Evolutionary conservation across 2,329 filamentous ascomycete genomes (phyloP).

Genomic region (Pestalotiopsis sp.): DNA sequence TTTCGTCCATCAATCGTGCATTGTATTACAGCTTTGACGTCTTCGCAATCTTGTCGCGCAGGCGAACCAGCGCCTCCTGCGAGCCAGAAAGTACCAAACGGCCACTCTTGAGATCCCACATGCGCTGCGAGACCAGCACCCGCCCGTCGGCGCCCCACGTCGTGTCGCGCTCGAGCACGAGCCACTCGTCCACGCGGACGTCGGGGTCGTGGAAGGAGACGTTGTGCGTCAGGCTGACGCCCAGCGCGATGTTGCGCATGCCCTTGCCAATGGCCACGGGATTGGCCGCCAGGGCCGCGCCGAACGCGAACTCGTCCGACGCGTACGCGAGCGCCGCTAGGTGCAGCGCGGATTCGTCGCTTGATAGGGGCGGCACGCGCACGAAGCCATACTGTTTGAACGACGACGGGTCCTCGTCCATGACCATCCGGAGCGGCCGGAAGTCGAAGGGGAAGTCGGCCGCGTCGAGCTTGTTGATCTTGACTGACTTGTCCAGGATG

Average conservation of each 20-base stretch:
- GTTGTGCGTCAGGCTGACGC: constrained; percentile 16
- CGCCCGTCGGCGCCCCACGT: constrained; percentile 16
- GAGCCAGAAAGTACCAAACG: constrained; percentile 10
- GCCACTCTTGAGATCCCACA: constrained; percentile 8
- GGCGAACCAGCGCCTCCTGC: constrained; percentile 15
- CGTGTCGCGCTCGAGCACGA: constrained; percentile 15
- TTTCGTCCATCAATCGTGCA: no score
- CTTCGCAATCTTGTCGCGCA: neutral
- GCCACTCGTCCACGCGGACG: constrained; percentile 12
- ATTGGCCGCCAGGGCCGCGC: constrained; percentile 10
- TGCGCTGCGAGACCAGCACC: constrained; percentile 14
- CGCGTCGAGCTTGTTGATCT: neutral
- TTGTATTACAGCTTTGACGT: neutral
- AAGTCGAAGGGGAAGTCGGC: constrained; percentile 7
- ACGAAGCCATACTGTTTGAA: neutral
- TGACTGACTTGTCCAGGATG: neutral
- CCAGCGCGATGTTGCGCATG: constrained; percentile 14
- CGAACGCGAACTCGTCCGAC: constrained; percentile 17
- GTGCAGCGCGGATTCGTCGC: neutral
- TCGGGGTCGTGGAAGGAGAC: constrained; percentile 16
- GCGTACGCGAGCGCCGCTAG: constrained; percentile 16
- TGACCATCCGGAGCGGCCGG: neutral
- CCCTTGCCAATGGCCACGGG: constrained; percentile 3
- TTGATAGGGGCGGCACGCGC: neutral
- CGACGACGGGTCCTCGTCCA: neutral